These are phyloP conservation scores for Rhododendron kiyosumense DNA, from an alignment of 148 eudicot genomes.

Conservation along the genomic window DNA sequence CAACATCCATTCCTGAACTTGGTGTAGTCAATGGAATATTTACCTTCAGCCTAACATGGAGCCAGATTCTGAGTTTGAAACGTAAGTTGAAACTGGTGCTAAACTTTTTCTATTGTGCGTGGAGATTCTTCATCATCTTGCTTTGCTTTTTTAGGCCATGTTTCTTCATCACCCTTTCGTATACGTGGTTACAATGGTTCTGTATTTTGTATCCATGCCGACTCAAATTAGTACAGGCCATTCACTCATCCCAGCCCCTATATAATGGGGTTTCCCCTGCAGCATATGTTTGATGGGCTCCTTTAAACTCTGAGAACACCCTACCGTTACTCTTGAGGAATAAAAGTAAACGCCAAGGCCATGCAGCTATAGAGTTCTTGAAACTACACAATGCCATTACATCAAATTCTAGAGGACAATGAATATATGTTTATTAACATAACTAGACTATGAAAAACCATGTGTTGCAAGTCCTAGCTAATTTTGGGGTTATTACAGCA, in stretches of 20 bases:
- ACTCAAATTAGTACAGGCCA: not conserved
- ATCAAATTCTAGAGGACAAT: not conserved
- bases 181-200: not conserved
- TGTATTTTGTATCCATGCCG: not conserved
- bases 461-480: not conserved
- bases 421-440: not conserved
- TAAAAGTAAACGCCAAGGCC: not conserved
- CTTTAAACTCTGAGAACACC: not conserved
- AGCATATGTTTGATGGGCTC: not conserved
- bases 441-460: not conserved
- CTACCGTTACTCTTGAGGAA: not conserved
- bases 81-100: not conserved
- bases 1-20: constrained; percentile 42
- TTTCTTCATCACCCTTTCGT: not conserved
- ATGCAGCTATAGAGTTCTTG: not conserved
- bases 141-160: not conserved
- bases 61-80: constrained; percentile 49
- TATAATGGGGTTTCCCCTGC: not conserved
- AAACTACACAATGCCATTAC: not conserved
- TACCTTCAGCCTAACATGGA: constrained; percentile 72
- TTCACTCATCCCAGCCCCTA: not conserved
- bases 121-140: not conserved
- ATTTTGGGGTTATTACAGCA: not conserved
- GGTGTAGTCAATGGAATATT: constrained; percentile 47
- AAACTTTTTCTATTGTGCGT: not conserved